Percentiles rank a stretch among this genome's conserved stretches.
phyloP scores from a whole-genome alignment of 176 grass and related monocot genomes.

The Rhipidocladum racemiflorum region DNA sequence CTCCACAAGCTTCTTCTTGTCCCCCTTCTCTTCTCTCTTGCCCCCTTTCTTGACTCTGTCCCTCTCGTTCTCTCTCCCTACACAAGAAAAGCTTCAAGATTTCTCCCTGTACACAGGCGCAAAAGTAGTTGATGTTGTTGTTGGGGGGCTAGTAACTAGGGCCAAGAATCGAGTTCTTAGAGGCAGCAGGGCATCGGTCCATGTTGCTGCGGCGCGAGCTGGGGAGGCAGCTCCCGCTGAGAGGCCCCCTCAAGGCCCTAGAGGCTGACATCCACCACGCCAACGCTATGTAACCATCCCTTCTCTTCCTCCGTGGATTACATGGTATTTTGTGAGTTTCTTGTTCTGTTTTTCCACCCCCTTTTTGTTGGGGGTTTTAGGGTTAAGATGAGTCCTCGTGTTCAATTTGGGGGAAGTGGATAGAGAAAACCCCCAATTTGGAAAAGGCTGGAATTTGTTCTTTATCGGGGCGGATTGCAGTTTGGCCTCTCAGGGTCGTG shows the following conservation, averaged over 20 bases:
- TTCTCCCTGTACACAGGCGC: slow-evolving; percentile 11
- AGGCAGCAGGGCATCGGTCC: background rate
- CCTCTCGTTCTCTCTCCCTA: background rate
- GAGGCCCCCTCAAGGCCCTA: slow-evolving; percentile 71
- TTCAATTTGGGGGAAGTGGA: slow-evolving; percentile 11
- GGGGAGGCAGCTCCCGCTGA: slow-evolving; percentile 51
- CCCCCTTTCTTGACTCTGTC: background rate
- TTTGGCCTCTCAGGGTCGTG: background rate
- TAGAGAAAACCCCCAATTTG: background rate
- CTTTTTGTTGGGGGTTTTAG: background rate
- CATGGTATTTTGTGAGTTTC: background rate
- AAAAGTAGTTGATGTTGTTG: background rate
- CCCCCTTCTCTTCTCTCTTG: background rate
- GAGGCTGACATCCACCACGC: slow-evolving; percentile 84
- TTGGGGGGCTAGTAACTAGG: background rate
- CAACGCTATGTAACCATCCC: slow-evolving; percentile 58
- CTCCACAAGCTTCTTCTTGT: slow-evolving; percentile 37
- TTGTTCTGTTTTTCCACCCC: background rate
- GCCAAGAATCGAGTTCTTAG: slow-evolving; percentile 1
- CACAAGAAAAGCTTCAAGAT: background rate
- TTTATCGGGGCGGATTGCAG: background rate
- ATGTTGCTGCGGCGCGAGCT: slow-evolving; percentile 37
- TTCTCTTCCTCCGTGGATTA: background rate
- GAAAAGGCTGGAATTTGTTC: background rate
- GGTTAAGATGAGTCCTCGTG: background rate